Conservation (phyloP, 2,329 filamentous ascomycete genomes). For the Nannizziopsis barbatae region DNA sequence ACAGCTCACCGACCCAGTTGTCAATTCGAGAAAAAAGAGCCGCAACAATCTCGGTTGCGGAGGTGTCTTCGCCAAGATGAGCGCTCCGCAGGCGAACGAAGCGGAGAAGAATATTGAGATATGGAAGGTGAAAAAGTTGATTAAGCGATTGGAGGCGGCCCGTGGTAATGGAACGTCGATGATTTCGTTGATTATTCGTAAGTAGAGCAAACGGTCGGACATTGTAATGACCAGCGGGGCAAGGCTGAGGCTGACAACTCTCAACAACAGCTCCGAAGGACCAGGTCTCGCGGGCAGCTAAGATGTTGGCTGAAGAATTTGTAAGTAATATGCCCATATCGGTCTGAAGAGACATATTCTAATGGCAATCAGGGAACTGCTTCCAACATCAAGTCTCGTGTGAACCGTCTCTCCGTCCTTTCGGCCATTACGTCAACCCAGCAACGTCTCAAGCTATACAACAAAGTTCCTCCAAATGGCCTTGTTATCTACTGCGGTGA, state of each 20-base stretch:
- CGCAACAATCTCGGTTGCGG: constrained; percentile 7
- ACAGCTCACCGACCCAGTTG: constrained; percentile 12
- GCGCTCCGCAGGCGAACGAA: constrained; percentile 67
- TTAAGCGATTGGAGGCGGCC: constrained; percentile 94
- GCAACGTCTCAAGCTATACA: constrained; percentile 97
- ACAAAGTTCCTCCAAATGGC: constrained; percentile 95
- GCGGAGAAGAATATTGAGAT: constrained; percentile 94
- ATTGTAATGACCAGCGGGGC: neutral
- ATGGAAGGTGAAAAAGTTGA: constrained; percentile 97
- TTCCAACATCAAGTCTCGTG: constrained; percentile 98
- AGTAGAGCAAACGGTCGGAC: constrained; percentile 28
- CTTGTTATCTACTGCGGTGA: constrained; percentile 98
- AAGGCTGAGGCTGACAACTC: constrained; percentile 2
- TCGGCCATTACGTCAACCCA: constrained; percentile 98
- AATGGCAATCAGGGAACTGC: constrained; percentile 62
- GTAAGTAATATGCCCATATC: constrained; percentile 42
- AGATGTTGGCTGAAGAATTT: constrained; percentile 99
- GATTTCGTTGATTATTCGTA: constrained; percentile 98
- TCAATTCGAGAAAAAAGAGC: constrained; percentile 4
- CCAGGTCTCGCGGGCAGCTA: constrained; percentile 87
- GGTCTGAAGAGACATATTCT: constrained; percentile 11
- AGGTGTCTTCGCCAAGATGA: constrained; percentile 54
- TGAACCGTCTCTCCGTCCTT: constrained; percentile 94
- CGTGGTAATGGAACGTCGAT: constrained; percentile 98
- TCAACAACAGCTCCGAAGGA: constrained; percentile 70